A percentile compares a stretch with the other conserved stretches of the same genome.
Conservation (phyloP, 257 asterid species). For the Lantana camara region DNA sequence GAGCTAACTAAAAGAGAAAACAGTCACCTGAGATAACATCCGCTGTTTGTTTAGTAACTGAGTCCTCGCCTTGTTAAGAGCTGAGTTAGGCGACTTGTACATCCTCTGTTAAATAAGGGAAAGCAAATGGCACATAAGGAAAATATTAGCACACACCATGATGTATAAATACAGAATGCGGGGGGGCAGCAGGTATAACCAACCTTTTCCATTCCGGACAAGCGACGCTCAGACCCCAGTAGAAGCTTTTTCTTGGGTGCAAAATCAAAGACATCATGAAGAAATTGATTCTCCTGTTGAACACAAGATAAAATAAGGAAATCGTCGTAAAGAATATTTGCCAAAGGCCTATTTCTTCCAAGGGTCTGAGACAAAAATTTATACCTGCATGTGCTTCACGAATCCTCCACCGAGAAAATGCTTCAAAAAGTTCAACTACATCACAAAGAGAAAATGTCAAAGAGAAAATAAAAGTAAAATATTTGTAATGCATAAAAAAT, state of each 20-base stretch:
- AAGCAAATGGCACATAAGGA: not conserved
- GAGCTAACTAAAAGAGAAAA: not conserved
- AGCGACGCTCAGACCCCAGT: slow-evolving; percentile 48
- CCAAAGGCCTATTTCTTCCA: not conserved
- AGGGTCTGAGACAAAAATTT: not conserved
- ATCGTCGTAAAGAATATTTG: not conserved
- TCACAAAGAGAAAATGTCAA: slow-evolving; percentile 8
- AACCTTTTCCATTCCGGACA: slow-evolving; percentile 77
- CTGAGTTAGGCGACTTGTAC: slow-evolving; percentile 81
- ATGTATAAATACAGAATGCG: not conserved
- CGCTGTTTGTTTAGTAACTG: slow-evolving; percentile 79
- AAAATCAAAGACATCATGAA: slow-evolving; percentile 84
- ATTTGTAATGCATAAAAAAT: slow-evolving; percentile 13
- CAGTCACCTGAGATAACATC: slow-evolving; percentile 61
- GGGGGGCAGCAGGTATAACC: slow-evolving; percentile 5
- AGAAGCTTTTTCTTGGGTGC: slow-evolving; percentile 58
- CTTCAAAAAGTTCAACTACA: slow-evolving; percentile 80
- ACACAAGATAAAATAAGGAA: slow-evolving; percentile 14
- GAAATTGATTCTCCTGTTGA: slow-evolving; percentile 81
- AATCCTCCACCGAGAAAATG: slow-evolving; percentile 98
- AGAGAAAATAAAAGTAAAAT: not conserved
- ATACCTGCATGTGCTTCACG: slow-evolving; percentile 95
- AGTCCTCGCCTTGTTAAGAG: slow-evolving; percentile 81
- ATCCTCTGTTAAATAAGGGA: slow-evolving; percentile 50
- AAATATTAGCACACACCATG: not conserved